Evolutionary conservation across 202 grass and related monocot species (phyloP).

Genomic region (Saccharum hybrid): DNA sequence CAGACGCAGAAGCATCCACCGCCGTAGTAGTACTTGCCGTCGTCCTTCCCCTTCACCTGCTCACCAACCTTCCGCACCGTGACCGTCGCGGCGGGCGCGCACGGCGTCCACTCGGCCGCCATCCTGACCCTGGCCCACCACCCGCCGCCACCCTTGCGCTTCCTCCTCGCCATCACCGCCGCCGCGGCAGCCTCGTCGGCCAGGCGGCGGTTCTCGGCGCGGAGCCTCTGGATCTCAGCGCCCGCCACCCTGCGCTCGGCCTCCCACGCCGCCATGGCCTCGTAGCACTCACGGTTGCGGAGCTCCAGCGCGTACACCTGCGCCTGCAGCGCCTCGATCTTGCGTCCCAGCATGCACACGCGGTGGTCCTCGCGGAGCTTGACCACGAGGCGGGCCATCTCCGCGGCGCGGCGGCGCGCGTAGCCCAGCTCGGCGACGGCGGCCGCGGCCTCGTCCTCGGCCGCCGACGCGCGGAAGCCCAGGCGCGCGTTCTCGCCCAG

Average conservation of each 20-base stretch:
- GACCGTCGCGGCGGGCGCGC: conserved; percentile 22
- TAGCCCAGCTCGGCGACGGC: conserved; percentile 65
- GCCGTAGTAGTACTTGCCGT: too few relatives aligned
- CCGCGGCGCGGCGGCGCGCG: conserved; percentile 75
- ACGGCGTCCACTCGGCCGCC: conserved; percentile 62
- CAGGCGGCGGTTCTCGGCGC: conserved; percentile 65
- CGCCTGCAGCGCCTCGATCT: conserved; percentile 72
- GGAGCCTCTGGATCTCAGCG: conserved; percentile 62
- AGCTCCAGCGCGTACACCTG: conserved; percentile 84
- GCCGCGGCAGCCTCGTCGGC: conserved; percentile 11
- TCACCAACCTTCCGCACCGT: too few relatives aligned
- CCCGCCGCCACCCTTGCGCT: conserved; percentile 30
- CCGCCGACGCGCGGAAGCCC: conserved; percentile 55
- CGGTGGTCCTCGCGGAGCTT: conserved; percentile 90
- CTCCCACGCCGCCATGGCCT: conserved; percentile 67
- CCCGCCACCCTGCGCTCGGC: conserved; percentile 51
- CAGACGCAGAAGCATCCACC: too few relatives aligned
- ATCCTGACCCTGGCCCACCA: conserved; percentile 54
- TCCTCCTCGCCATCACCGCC: background rate
- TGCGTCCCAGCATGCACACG: conserved; percentile 73
- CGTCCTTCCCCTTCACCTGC: too few relatives aligned
- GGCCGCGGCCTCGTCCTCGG: conserved; percentile 65
- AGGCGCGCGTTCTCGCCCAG: conserved; percentile 94
- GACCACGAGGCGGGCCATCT: conserved; percentile 70
- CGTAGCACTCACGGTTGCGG: conserved; percentile 76